These are phyloP conservation scores for Lyophyllum atratum DNA, from an alignment of 768 basidiomycete genomes.

Conservation along the genomic window DNA sequence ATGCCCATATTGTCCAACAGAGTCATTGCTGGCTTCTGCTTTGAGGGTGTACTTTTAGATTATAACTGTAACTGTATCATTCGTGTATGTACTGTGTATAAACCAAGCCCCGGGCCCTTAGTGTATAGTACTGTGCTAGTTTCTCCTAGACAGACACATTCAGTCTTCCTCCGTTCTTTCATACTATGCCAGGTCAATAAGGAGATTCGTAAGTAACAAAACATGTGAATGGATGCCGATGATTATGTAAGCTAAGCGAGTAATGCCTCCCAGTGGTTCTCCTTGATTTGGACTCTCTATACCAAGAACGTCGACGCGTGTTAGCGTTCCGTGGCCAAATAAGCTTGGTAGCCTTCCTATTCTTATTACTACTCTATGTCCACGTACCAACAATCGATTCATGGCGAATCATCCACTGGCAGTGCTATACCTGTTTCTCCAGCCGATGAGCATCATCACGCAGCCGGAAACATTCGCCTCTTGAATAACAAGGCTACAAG, in stretches of 20 bases:
- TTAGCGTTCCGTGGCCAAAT: background rate
- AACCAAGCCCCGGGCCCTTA: too few relatives aligned
- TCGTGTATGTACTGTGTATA: background rate
- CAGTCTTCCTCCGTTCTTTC: too few relatives aligned
- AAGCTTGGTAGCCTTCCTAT: background rate
- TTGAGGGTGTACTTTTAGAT: conserved; percentile 66
- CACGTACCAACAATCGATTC: background rate
- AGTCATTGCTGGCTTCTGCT: conserved; percentile 60
- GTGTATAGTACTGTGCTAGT: too few relatives aligned
- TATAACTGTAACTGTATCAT: background rate
- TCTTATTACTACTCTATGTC: conserved; percentile 5
- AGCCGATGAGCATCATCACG: background rate
- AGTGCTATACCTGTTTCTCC: background rate
- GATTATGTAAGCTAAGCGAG: too few relatives aligned
- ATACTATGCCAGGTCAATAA: too few relatives aligned
- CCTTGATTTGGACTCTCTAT: too few relatives aligned
- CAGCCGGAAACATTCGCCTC: background rate
- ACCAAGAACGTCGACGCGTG: too few relatives aligned
- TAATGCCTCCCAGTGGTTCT: too few relatives aligned
- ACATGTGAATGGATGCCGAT: too few relatives aligned
- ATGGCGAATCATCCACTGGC: conserved; percentile 1
- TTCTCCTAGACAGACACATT: too few relatives aligned
- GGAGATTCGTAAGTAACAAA: too few relatives aligned
- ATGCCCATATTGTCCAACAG: conserved; percentile 94
- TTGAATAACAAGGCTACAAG: conserved; percentile 35